These are phyloP conservation scores for Exophiala sp. DNA, from an alignment of 2,329 filamentous ascomycete species.

Conservation along the genomic window DNA sequence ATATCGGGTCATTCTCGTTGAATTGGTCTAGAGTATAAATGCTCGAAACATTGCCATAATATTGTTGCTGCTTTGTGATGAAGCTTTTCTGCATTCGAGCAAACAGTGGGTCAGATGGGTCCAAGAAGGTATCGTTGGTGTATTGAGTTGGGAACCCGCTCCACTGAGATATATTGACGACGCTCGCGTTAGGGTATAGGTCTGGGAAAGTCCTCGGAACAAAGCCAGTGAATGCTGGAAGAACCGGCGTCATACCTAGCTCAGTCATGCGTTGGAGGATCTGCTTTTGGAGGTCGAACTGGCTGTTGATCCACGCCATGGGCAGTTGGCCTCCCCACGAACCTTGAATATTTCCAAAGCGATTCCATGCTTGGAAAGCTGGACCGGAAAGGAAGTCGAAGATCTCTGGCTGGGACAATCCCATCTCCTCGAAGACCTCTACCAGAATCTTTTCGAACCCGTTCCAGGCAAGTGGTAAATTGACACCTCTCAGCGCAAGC, in stretches of 20 bases:
- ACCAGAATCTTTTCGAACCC: conserved; percentile 51
- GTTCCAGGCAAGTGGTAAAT: conserved; percentile 52
- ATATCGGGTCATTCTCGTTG: conserved; percentile 51
- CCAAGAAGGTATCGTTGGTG: conserved; percentile 48
- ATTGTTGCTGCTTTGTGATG: conserved; percentile 44
- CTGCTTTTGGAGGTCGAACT: conserved; percentile 48
- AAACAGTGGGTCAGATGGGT: conserved; percentile 46
- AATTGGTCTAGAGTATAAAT: conserved; percentile 54
- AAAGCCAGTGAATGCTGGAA: conserved; percentile 52
- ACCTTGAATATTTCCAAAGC: conserved; percentile 53
- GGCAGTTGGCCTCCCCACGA: conserved; percentile 49
- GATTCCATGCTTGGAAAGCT: conserved; percentile 53
- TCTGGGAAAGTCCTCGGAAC: conserved; percentile 44
- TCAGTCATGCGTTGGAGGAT: conserved; percentile 51
- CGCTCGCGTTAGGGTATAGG: conserved; percentile 42
- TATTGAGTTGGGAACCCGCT: conserved; percentile 40
- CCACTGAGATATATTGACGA: conserved; percentile 47
- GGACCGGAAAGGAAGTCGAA: conserved; percentile 48
- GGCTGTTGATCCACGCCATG: conserved; percentile 45
- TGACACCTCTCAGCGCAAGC: conserved; percentile 52
- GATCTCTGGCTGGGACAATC: conserved; percentile 46
- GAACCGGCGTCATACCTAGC: conserved; percentile 52
- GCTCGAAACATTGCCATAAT: conserved; percentile 48
- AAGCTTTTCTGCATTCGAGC: conserved; percentile 45
- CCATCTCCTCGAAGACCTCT: conserved; percentile 47